phyloP scores from a whole-genome alignment of 305 asterid species.

The Fraxinus sp. region DNA sequence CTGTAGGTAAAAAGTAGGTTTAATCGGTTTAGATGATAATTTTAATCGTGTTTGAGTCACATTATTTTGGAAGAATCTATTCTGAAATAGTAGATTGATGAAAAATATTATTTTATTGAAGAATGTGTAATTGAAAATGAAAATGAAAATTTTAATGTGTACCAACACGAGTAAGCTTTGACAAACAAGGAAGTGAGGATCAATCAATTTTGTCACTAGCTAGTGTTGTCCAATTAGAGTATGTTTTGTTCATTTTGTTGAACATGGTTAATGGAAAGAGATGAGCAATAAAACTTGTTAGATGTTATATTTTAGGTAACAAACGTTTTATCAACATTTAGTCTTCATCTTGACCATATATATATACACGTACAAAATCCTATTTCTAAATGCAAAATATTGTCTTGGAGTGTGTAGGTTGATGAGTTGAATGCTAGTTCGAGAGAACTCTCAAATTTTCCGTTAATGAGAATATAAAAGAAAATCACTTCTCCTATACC shows the following conservation, averaged over 20 bases:
- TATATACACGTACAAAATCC: not conserved
- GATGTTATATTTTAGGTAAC: too few relatives aligned
- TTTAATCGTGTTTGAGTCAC: too few relatives aligned
- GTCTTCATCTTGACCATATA: not conserved
- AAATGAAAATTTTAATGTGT: too few relatives aligned
- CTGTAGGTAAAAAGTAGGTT: too few relatives aligned
- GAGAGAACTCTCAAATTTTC: not conserved
- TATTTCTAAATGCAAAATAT: not conserved
- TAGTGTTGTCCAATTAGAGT: not conserved
- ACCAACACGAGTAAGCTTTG: not conserved
- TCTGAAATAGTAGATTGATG: too few relatives aligned
- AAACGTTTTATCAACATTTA: not conserved
- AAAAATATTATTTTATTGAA: too few relatives aligned
- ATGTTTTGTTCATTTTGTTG: not conserved
- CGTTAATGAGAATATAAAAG: not conserved
- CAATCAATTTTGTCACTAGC: not conserved
- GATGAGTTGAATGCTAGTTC: not conserved
- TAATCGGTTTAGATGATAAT: too few relatives aligned
- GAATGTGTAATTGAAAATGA: too few relatives aligned
- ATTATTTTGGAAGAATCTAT: too few relatives aligned
- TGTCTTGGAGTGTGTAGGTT: not conserved
- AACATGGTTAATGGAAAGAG: not conserved
- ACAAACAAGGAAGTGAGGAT: not conserved
- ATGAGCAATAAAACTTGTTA: too few relatives aligned
- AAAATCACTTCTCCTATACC: constrained; percentile 39